Evolutionary conservation across 495 filamentous ascomycete species (phyloP), one percentile per base, ranked within the genome.

Genomic region (Penicillium daleae): DNA sequence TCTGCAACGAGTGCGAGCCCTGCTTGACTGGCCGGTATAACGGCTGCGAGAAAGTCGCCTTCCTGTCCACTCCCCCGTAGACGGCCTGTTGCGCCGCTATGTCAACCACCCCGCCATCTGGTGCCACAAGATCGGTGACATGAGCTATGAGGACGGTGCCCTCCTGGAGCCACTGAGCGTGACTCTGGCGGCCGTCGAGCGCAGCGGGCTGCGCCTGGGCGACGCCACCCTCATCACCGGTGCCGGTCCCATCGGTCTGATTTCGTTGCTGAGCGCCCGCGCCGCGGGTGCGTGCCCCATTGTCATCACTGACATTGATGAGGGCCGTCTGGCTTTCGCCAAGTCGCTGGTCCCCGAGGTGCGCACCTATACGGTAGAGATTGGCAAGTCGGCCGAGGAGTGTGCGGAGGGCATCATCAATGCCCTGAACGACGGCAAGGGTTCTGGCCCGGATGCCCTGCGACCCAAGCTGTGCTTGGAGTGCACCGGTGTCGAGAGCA

Each of bases 401-500:
- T 83, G 85, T 39, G 91, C 87, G 0, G 82, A 82, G 59, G 81
- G 80, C 17, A 87, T 96, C 35, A 83, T 92, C 35, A 76, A 80
- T 64, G 74, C 67, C 10, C 57, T 83, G 60, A 82, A 80, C 52
- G 77, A 80, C 39, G 76, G 76, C 37, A 53, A 76, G 42, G 74
- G 73, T 22, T 69, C 72, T 56, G 76, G 82, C 26, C 86, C 90
- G 32, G 88, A 89, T 15, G 87, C 88, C 21, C 80, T 92, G 67
- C 87, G 93, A 74, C 91, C 92, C 0, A 85, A 88, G 27, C 74
- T 96, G 33, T 89, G 85, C 22, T 73, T 97, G 71, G 93, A 97
- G 78, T 97, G 93, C 78, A 96, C 93, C 0, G 93, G 93, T 26
- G 92, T 95, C n/a, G 92, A 97, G 80, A 91, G 87, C 77, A 90